phyloP scores from a whole-genome alignment of 73 alveolate species.

The Halteria grandinella region DNA sequence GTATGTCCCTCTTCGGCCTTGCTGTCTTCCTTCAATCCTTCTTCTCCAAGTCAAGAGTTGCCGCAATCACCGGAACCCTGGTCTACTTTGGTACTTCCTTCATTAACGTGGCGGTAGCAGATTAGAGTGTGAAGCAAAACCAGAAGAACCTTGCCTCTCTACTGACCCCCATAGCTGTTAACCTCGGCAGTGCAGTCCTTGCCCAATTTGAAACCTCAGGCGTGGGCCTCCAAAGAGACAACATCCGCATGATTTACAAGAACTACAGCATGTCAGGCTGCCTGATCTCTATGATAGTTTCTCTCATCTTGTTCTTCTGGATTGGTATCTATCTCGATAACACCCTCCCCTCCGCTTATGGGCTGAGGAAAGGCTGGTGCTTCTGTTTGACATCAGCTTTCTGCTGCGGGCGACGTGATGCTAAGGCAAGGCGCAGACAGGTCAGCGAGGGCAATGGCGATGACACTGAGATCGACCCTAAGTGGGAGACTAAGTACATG shows the following conservation, averaged over 20 bases:
- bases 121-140: slow-evolving; percentile 1
- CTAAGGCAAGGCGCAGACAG: slow-evolving; percentile 1
- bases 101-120: slow-evolving; percentile 41
- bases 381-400: slow-evolving; percentile 53
- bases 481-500: slow-evolving; percentile 1
- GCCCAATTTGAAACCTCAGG: slow-evolving; percentile 53
- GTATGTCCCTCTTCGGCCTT: slow-evolving; percentile 65
- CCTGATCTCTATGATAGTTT: slow-evolving; percentile 22
- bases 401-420: slow-evolving; percentile 4
- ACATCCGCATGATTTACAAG: slow-evolving; percentile 13
- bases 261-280: slow-evolving; percentile 49
- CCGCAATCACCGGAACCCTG: slow-evolving; percentile 58
- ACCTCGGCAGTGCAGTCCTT: slow-evolving; percentile 22
- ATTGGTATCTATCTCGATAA: slow-evolving; percentile 61
- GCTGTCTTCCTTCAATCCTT: slow-evolving; percentile 64
- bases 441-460: not conserved
- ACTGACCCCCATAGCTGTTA: slow-evolving; percentile 56
- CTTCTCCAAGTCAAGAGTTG: slow-evolving; percentile 76
- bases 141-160: slow-evolving; percentile 39
- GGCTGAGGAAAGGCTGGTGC: slow-evolving; percentile 80
- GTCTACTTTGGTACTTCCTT: slow-evolving; percentile 53
- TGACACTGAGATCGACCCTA: not conserved
- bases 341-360: slow-evolving; percentile 80
- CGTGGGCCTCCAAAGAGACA: slow-evolving; percentile 34
- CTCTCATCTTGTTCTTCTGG: slow-evolving; percentile 44